These are phyloP conservation scores for Carex cristatella DNA, from an alignment of 176 grass and related monocot species.

Conservation along the genomic window DNA sequence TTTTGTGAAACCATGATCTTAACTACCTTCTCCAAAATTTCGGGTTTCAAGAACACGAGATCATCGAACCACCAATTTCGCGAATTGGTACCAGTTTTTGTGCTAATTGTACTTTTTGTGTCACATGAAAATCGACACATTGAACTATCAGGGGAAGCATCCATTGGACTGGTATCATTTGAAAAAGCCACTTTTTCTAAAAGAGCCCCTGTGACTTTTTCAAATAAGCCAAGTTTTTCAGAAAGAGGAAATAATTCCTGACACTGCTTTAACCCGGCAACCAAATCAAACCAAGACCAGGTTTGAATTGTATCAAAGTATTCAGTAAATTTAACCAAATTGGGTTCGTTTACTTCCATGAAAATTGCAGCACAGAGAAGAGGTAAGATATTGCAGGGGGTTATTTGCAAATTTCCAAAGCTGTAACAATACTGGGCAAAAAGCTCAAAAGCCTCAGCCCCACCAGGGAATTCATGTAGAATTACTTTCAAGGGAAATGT, in stretches of 20 bases:
- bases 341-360: constrained; percentile 60
- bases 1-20: constrained; percentile 44
- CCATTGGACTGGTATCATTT: constrained; percentile 50
- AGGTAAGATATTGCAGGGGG: constrained; percentile 45
- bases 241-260: constrained; percentile 40
- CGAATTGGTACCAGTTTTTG: constrained; percentile 26
- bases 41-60: constrained; percentile 37
- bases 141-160: constrained; percentile 86
- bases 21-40: constrained; percentile 48
- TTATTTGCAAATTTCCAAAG: constrained; percentile 31
- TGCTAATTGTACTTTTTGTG: constrained; percentile 72
- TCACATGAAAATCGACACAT: constrained; percentile 81
- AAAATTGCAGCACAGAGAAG: constrained; percentile 62
- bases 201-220: constrained; percentile 38
- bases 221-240: constrained; percentile 42
- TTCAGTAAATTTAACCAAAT: constrained; percentile 44
- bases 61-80: constrained; percentile 97
- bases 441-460: constrained; percentile 70
- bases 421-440: constrained; percentile 69
- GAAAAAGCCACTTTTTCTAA: constrained; percentile 47
- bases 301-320: constrained; percentile 55
- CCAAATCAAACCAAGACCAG: constrained; percentile 70
- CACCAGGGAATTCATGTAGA: constrained; percentile 65
- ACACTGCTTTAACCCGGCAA: constrained; percentile 66
- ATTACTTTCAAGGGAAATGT: constrained; percentile 33